Conservation (phyloP, 2,329 filamentous ascomycete species). For the Pestalotiopsis sp. region DNA sequence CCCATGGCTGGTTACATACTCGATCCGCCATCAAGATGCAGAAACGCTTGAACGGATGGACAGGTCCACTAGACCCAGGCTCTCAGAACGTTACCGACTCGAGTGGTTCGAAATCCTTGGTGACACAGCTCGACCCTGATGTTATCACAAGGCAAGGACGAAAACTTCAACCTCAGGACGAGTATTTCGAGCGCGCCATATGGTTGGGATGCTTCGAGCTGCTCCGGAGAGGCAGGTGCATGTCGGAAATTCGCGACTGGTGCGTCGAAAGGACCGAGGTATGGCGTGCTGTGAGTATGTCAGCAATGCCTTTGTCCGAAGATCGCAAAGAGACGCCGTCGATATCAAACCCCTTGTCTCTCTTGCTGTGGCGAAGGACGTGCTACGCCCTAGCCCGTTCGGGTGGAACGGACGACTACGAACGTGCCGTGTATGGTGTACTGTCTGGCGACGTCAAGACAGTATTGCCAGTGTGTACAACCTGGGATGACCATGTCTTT, state of each 20-base stretch:
- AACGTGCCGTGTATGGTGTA: constrained; percentile 86
- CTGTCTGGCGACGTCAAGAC: constrained; percentile 82
- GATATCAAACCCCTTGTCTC: constrained; percentile 43
- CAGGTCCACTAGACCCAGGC: constrained; percentile 63
- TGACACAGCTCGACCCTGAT: constrained; percentile 92
- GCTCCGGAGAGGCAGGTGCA: constrained; percentile 77
- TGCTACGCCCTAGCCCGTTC: constrained; percentile 72
- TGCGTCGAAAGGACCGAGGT: constrained; percentile 81
- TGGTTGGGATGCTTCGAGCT: constrained; percentile 96
- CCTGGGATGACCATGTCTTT: constrained; percentile 86
- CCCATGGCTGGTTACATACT: constrained; percentile 90
- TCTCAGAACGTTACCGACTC: constrained; percentile 57
- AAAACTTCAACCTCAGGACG: constrained; percentile 77
- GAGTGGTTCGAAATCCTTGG: constrained; percentile 62
- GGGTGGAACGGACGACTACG: constrained; percentile 71
- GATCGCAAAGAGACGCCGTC: constrained; percentile 42
- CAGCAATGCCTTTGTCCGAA: constrained; percentile 64
- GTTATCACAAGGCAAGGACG: constrained; percentile 78
- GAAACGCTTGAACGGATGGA: constrained; percentile 74
- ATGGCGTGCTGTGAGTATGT: constrained; percentile 85
- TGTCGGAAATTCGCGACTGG: constrained; percentile 78
- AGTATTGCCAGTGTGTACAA: constrained; percentile 73
- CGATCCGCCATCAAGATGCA: constrained; percentile 85
- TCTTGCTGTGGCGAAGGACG: constrained; percentile 74
- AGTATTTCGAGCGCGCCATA: constrained; percentile 84